Evolutionary conservation across 2,329 filamentous ascomycete genomes (phyloP).

Genomic region (Paramyrothecium roridum): DNA sequence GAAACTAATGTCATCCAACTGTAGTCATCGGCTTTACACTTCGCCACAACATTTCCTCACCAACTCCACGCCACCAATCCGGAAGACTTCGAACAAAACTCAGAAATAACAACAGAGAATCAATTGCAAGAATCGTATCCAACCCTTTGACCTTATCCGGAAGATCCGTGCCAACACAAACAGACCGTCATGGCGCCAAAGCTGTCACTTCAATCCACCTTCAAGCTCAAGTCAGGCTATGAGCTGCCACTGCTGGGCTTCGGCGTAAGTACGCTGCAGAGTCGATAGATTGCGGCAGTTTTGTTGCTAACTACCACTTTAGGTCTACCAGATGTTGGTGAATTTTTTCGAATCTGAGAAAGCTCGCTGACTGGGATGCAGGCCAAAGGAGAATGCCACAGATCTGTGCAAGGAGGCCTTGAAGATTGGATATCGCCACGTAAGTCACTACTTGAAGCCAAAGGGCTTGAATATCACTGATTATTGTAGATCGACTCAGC

Average conservation of each 20-base stretch:
- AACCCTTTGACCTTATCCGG: background rate
- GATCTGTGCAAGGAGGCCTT: conserved; percentile 43
- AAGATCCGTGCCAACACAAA: conserved; percentile 4
- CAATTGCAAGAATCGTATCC: background rate
- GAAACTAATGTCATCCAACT: too few species aligned
- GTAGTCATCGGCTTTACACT: too few species aligned
- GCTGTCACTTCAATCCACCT: conserved; percentile 41
- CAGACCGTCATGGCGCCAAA: conserved; percentile 40
- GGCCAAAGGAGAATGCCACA: conserved; percentile 24
- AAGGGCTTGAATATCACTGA: conserved; percentile 1
- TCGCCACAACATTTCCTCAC: too few species aligned
- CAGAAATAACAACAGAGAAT: background rate
- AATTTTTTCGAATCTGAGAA: background rate
- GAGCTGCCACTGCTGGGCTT: conserved; percentile 51
- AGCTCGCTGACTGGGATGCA: conserved; percentile 12
- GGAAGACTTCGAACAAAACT: background rate
- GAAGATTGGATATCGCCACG: conserved; percentile 51
- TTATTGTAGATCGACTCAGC: conserved; percentile 48
- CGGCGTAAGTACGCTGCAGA: conserved; percentile 38
- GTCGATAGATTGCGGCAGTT: background rate
- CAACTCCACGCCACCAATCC: too few species aligned
- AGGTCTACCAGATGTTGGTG: conserved; percentile 53
- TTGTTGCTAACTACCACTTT: conserved; percentile 8
- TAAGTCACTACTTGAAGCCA: conserved; percentile 16
- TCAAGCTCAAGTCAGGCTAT: conserved; percentile 54